Conservation (phyloP, 2,329 filamentous ascomycete species). For the Trichophaea hybrida region DNA sequence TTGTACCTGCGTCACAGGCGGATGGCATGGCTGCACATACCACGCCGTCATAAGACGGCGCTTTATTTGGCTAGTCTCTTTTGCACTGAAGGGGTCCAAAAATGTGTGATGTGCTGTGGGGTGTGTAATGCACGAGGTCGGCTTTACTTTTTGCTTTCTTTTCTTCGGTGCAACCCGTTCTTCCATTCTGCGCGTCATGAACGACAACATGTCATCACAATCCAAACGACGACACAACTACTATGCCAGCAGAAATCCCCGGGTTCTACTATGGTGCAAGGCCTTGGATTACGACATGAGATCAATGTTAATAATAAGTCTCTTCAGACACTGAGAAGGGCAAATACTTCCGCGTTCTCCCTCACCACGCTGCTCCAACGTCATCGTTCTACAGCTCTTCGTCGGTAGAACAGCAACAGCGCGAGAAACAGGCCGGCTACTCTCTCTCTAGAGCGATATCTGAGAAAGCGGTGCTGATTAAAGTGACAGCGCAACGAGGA, state of each 20-base stretch:
- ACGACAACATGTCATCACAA: neutral
- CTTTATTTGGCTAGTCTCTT: no score
- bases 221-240: slow-evolving; percentile 22
- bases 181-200: no score
- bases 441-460: neutral
- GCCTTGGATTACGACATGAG: neutral
- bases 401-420: slow-evolving; percentile 9
- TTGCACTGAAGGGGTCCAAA: no score
- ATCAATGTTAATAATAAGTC: neutral
- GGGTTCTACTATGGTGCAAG: slow-evolving; percentile 36
- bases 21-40: no score
- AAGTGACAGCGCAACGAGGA: neutral
- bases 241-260: slow-evolving; percentile 31
- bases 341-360: slow-evolving; percentile 21
- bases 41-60: no score
- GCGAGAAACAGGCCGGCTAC: slow-evolving; percentile 7
- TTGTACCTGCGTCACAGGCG: no score
- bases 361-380: slow-evolving; percentile 19
- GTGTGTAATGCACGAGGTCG: no score
- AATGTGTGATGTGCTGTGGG: no score
- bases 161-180: no score
- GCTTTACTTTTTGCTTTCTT: no score
- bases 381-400: slow-evolving; percentile 18
- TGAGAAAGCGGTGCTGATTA: neutral
- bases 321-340: slow-evolving; percentile 15